Evolutionary conservation across 208 protist species (phyloP).

Genomic region (Trypanosoma scelopori): DNA sequence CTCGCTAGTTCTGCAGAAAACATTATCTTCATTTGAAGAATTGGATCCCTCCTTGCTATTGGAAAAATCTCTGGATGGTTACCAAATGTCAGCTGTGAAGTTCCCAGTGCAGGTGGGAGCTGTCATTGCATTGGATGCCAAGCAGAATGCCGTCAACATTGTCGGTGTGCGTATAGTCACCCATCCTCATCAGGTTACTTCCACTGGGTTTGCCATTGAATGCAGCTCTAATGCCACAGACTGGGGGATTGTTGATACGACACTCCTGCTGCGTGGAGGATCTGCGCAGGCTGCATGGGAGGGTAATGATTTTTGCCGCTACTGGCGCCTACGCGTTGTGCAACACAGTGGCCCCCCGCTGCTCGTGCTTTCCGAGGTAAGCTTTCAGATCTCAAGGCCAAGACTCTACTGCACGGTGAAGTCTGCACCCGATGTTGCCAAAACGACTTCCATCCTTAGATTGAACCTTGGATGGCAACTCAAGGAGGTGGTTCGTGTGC

Average conservation of each 20-base stretch:
- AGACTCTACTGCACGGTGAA: conserved; percentile 21
- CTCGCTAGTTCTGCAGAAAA: conserved; percentile 23
- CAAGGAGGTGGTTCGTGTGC: conserved; percentile 44
- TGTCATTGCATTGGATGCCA: conserved; percentile 31
- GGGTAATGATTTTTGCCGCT: conserved; percentile 28
- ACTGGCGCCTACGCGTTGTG: conserved; percentile 53
- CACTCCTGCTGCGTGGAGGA: conserved; percentile 21
- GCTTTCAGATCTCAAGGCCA: conserved; percentile 23
- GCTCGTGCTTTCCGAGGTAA: conserved; percentile 17
- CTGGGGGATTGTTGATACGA: conserved; percentile 26
- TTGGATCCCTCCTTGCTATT: conserved; percentile 21
- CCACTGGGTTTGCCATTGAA: conserved; percentile 42
- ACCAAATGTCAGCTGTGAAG: conserved; percentile 17
- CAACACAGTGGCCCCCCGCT: conserved; percentile 20
- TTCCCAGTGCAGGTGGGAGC: conserved; percentile 23
- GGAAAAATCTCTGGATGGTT: conserved; percentile 9
- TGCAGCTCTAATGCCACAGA: conserved; percentile 42
- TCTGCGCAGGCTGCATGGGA: conserved; percentile 28
- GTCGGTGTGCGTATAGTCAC: conserved; percentile 31
- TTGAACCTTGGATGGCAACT: conserved; percentile 12
- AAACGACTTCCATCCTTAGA: background rate
- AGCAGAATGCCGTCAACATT: conserved; percentile 20
- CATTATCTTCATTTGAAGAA: background rate
- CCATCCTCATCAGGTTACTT: conserved; percentile 8
- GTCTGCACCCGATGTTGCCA: background rate